A percentile compares a stretch with the other conserved stretches of the same genome.
These are phyloP conservation scores for Neocallimastix lanati DNA, from an alignment of 192 early-diverging fungal genomes.

Conservation along the genomic window DNA sequence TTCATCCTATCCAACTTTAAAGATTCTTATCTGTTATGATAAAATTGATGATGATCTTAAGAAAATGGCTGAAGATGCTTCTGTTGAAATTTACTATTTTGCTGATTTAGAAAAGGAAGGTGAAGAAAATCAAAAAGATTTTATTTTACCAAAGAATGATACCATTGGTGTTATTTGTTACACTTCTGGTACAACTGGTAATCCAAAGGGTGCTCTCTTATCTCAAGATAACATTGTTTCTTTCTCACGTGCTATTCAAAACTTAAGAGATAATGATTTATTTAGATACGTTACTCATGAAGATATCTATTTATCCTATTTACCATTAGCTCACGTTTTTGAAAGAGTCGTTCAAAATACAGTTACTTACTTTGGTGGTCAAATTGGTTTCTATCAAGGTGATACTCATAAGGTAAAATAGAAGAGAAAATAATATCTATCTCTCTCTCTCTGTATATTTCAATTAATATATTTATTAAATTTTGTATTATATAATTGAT, in stretches of 20 bases:
- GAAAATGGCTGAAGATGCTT: constrained; percentile 31
- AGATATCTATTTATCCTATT: constrained; percentile 59
- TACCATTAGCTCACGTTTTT: constrained; percentile 84
- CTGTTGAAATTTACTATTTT: constrained; percentile 3
- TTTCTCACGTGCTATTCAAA: constrained; percentile 19
- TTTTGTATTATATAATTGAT: too few relatives aligned
- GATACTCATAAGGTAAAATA: constrained; percentile 19
- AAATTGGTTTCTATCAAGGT: constrained; percentile 61
- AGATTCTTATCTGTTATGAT: constrained; percentile 62
- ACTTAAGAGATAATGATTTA: constrained; percentile 9
- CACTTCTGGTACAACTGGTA: constrained; percentile 72
- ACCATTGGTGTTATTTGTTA: constrained; percentile 71
- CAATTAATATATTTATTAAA: too few relatives aligned
- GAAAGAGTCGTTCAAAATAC: constrained; percentile 42
- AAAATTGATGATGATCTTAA: constrained; percentile 38
- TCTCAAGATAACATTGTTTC: constrained; percentile 53
- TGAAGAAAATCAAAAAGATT: not conserved
- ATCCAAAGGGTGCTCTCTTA: constrained; percentile 62
- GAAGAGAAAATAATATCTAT: too few relatives aligned
- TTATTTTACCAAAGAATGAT: constrained; percentile 29
- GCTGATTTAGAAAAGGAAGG: not conserved
- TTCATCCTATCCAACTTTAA: constrained; percentile 43
- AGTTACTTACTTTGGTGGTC: constrained; percentile 31
- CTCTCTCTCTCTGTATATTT: too few relatives aligned
- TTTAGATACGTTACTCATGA: constrained; percentile 8